phyloP scores from a whole-genome alignment of 2,329 filamentous ascomycete genomes.

The Sporothrix variecibatus region DNA sequence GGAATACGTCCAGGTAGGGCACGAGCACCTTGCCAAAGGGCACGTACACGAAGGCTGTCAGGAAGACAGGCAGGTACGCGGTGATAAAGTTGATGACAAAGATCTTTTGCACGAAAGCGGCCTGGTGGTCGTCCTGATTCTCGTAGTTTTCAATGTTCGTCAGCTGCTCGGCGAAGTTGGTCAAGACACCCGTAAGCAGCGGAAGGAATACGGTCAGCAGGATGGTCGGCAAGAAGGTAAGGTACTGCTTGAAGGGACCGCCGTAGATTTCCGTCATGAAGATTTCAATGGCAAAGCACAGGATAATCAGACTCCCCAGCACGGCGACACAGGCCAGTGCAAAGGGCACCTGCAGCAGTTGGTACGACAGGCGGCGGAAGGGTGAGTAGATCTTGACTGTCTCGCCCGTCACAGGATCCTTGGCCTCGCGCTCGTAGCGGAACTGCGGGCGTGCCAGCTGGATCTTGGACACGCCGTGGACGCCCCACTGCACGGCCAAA shows the following conservation, averaged over 20 bases:
- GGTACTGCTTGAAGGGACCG: conserved; percentile 80
- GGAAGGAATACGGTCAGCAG: conserved; percentile 83
- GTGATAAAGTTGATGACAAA: conserved; percentile 87
- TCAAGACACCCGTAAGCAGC: conserved; percentile 73
- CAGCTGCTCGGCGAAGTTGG: conserved; percentile 71
- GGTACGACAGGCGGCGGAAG: conserved; percentile 71
- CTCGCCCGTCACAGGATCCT: conserved; percentile 82
- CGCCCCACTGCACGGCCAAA: conserved; percentile 71
- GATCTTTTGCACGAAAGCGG: conserved; percentile 85
- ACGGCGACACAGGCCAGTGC: conserved; percentile 70
- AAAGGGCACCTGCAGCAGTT: conserved; percentile 83
- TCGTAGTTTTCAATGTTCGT: conserved; percentile 91
- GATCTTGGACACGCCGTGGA: conserved; percentile 66
- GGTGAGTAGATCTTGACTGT: conserved; percentile 73
- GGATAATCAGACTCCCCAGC: conserved; percentile 79
- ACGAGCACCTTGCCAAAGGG: conserved; percentile 82
- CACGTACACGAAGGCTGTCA: conserved; percentile 79
- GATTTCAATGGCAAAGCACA: conserved; percentile 89
- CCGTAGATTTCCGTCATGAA: conserved; percentile 94
- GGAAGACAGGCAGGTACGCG: conserved; percentile 72
- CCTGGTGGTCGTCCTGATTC: conserved; percentile 79
- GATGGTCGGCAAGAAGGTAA: conserved; percentile 87
- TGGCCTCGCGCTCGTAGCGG: conserved; percentile 71
- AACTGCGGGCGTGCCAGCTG: conserved; percentile 72
- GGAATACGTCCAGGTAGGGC: conserved; percentile 83